Evolutionary conservation across 306 rosid species (phyloP).

Genomic region (Comarum palustre): DNA sequence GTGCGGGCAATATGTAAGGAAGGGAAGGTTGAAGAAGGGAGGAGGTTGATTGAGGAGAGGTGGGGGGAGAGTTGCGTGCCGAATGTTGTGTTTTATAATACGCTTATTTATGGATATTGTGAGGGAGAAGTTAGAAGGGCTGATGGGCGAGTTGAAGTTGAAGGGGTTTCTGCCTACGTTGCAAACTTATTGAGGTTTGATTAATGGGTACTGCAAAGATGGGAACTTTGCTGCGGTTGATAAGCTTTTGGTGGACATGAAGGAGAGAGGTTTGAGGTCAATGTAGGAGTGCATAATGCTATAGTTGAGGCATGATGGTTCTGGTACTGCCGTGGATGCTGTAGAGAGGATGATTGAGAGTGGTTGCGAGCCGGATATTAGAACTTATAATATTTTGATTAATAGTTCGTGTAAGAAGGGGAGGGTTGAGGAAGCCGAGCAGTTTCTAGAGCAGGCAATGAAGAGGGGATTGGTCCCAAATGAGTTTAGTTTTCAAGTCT

Average conservation of each 20-base stretch:
- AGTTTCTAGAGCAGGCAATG: slow-evolving; percentile 46
- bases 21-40: slow-evolving; percentile 62
- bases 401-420: slow-evolving; percentile 54
- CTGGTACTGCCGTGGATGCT: slow-evolving; percentile 39
- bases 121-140: slow-evolving; percentile 57
- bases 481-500: slow-evolving; percentile 51
- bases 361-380: slow-evolving; percentile 68
- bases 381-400: slow-evolving; percentile 59
- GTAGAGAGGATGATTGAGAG: slow-evolving; percentile 48
- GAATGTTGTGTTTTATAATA: slow-evolving; percentile 66
- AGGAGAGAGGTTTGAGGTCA: slow-evolving; percentile 55
- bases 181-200: slow-evolving; percentile 61
- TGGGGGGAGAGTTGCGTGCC: slow-evolving; percentile 77
- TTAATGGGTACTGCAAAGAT: slow-evolving; percentile 62
- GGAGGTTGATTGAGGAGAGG: slow-evolving; percentile 52
- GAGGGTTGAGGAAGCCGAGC: slow-evolving; percentile 55
- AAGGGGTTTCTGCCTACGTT: slow-evolving; percentile 59
- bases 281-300: slow-evolving; percentile 50
- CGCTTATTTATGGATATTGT: slow-evolving; percentile 68
- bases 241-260: slow-evolving; percentile 57
- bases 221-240: slow-evolving; percentile 58
- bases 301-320: slow-evolving; percentile 52
- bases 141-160: slow-evolving; percentile 50
- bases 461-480: slow-evolving; percentile 45
- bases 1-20: slow-evolving; percentile 60